Conservation (phyloP, 768 basidiomycete genomes). For the Phylloporus scabripes region DNA sequence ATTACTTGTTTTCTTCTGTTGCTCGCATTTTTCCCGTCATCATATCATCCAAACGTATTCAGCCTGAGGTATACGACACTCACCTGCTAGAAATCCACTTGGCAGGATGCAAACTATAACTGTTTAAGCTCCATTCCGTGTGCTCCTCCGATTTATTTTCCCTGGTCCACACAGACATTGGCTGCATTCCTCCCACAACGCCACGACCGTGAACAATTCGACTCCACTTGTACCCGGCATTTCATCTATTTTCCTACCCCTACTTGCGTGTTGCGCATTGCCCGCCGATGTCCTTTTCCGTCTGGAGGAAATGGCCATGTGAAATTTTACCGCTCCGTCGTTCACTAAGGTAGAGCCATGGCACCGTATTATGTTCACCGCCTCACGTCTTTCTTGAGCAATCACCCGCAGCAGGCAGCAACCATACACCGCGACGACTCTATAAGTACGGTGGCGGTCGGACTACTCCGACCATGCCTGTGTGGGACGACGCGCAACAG, state of each 20-base stretch:
- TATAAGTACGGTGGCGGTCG: no score
- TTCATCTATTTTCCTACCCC: constrained; percentile 19
- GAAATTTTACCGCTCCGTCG: constrained; percentile 18
- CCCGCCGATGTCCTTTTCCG: constrained; percentile 10
- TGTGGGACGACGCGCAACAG: neutral
- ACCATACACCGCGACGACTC: neutral
- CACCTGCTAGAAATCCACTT: constrained; percentile 1
- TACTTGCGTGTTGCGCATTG: constrained; percentile 9
- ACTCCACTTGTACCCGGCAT: constrained; percentile 2
- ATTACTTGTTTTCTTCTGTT: neutral
- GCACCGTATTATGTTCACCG: neutral
- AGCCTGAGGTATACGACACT: constrained; percentile 1
- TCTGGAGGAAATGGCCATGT: constrained; percentile 11
- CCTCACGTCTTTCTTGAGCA: neutral
- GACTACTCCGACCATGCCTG: neutral
- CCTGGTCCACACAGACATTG: neutral
- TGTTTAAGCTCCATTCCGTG: neutral
- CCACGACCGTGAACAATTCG: constrained; percentile 5
- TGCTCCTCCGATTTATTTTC: neutral
- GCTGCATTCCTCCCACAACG: constrained; percentile 10
- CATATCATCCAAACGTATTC: constrained; percentile 3
- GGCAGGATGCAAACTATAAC: neutral
- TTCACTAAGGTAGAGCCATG: constrained; percentile 10
- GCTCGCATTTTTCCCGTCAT: neutral
- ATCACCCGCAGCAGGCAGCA: neutral